Conservation (phyloP, 345 rosid species). For the Citrus glauca region DNA sequence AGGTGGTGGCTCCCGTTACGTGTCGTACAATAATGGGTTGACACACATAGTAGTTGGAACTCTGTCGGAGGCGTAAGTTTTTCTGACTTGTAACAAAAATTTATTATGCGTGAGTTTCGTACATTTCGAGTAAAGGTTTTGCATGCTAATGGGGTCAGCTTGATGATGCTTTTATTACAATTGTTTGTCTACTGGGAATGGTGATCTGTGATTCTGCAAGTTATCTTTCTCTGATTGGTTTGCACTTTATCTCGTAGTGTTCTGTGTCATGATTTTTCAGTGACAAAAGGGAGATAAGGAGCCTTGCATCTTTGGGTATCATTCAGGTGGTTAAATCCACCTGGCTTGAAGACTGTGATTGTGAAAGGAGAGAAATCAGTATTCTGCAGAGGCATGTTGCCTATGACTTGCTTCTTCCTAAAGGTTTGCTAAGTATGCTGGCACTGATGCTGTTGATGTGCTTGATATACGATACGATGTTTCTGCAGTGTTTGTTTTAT, state of each 20-base stretch:
- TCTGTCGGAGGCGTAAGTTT: slow-evolving; percentile 84
- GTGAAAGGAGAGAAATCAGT: slow-evolving; percentile 70
- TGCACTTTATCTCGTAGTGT: slow-evolving; percentile 11
- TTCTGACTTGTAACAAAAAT: background rate
- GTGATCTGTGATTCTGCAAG: background rate
- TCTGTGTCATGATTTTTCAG: slow-evolving; percentile 33
- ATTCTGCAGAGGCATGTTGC: slow-evolving; percentile 62
- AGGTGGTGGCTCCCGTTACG: slow-evolving; percentile 88
- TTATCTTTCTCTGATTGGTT: background rate
- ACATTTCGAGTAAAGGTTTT: background rate
- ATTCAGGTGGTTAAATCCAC: slow-evolving; percentile 66
- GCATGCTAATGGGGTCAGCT: background rate
- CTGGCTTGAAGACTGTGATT: slow-evolving; percentile 95
- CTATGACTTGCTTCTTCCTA: slow-evolving; percentile 66
- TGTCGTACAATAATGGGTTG: slow-evolving; percentile 56
- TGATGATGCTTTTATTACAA: background rate
- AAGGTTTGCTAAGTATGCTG: slow-evolving; percentile 50
- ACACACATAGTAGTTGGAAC: slow-evolving; percentile 86
- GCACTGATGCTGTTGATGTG: slow-evolving; percentile 6
- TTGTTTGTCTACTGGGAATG: background rate
- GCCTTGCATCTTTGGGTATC: slow-evolving; percentile 80
- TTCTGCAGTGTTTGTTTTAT: background rate
- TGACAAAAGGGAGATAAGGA: slow-evolving; percentile 75
- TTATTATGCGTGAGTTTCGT: slow-evolving; percentile 2
- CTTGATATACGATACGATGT: slow-evolving; percentile 6